A percentile compares a stretch with the other conserved stretches of the same genome.
These are phyloP conservation scores for Ustilago nuda DNA, from an alignment of 1,284 basidiomycete genomes.

Conservation along the genomic window DNA sequence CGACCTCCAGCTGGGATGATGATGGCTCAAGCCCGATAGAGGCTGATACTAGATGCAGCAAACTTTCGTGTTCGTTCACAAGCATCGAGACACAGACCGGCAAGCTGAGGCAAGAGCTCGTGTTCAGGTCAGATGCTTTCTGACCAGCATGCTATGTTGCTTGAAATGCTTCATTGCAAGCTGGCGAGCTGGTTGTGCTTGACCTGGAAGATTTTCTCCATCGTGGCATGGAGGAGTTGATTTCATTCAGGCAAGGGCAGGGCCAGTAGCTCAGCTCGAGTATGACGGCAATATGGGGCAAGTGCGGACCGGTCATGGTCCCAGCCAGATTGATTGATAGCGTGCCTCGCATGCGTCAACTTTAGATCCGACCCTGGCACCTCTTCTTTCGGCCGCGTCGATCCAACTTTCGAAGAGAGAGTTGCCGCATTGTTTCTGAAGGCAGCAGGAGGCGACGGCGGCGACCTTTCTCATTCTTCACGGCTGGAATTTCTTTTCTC, in stretches of 20 bases:
- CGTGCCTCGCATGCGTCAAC: constrained; percentile 25
- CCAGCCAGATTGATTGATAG: constrained; percentile 8
- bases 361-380: constrained; percentile 22
- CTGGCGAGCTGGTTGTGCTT: background rate
- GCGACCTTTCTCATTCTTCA: background rate
- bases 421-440: constrained; percentile 6
- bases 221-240: no score
- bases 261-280: background rate
- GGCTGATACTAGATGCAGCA: background rate
- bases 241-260: background rate
- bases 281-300: constrained; percentile 4
- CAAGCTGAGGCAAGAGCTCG: background rate
- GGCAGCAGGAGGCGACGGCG: background rate
- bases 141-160: background rate
- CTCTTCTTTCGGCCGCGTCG: constrained; percentile 8
- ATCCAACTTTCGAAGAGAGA: background rate
- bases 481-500: background rate
- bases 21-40: background rate
- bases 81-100: background rate
- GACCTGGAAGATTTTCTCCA: background rate
- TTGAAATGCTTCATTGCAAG: background rate
- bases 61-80: background rate
- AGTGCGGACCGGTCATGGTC: constrained; percentile 12
- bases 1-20: background rate
- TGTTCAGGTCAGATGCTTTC: background rate